Evolutionary conservation across 2,329 filamentous ascomycete species (phyloP).

Genomic region (Stagonosporopsis tanaceti): DNA sequence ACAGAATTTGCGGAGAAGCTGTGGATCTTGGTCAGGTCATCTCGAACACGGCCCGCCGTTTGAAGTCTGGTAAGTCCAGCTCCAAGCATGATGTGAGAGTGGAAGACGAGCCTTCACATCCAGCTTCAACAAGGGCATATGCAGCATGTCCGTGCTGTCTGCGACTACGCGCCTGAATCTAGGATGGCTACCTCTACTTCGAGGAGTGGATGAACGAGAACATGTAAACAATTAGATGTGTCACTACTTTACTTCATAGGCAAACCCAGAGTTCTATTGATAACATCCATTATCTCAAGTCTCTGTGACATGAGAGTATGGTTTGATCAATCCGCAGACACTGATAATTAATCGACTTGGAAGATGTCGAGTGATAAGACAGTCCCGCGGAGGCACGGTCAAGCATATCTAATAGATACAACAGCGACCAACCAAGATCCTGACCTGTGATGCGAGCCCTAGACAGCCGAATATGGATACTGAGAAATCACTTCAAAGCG

Average conservation of each 20-base stretch:
- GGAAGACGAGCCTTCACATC: not conserved
- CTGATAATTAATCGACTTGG: not conserved
- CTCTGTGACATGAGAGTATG: not conserved
- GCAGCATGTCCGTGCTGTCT: not conserved
- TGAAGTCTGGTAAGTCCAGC: too few species aligned
- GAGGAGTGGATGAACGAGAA: not conserved
- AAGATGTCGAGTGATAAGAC: not conserved
- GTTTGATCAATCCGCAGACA: not conserved
- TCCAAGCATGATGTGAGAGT: not conserved
- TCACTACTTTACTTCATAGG: not conserved
- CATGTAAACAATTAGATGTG: not conserved
- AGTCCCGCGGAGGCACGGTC: not conserved
- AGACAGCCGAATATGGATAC: not conserved
- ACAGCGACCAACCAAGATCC: not conserved
- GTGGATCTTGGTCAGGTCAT: not conserved
- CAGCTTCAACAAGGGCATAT: not conserved
- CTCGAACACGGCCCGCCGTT: not conserved
- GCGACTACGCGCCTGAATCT: not conserved
- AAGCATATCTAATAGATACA: not conserved
- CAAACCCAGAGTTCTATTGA: not conserved
- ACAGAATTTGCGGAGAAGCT: not conserved
- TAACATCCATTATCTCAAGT: not conserved
- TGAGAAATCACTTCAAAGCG: not conserved
- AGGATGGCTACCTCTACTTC: not conserved
- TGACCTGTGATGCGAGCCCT: not conserved